Conservation (phyloP, 2,329 filamentous ascomycete species). For the Colletotrichum gloeosporioides region DNA sequence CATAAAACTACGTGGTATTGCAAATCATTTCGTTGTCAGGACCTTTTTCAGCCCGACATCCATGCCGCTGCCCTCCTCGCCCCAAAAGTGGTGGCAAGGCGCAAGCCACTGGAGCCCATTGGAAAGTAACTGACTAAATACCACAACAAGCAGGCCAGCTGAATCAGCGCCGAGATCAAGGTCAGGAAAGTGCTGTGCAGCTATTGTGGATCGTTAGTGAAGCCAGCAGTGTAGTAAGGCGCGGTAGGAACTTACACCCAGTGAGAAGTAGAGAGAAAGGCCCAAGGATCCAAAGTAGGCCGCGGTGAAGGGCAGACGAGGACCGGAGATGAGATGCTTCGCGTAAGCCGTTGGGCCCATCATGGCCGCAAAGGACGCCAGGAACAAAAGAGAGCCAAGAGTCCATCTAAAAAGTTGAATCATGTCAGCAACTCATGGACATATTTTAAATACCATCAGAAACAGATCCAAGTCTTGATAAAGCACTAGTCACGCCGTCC, state of each 20-base stretch:
- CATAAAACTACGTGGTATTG: neutral
- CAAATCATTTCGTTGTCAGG: too few relatives aligned
- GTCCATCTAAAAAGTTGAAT: slow-evolving; percentile 74
- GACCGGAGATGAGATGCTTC: slow-evolving; percentile 82
- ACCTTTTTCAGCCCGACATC: slow-evolving; percentile 73
- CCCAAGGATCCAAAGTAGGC: slow-evolving; percentile 94
- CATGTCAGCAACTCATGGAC: slow-evolving; percentile 29
- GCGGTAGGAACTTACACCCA: slow-evolving; percentile 73
- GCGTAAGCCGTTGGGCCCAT: slow-evolving; percentile 89
- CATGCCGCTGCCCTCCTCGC: slow-evolving; percentile 84
- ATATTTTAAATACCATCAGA: neutral
- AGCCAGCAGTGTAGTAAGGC: neutral
- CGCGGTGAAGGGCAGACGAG: slow-evolving; percentile 88
- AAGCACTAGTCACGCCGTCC: slow-evolving; percentile 5
- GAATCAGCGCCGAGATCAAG: slow-evolving; percentile 80
- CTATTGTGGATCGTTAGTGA: slow-evolving; percentile 50
- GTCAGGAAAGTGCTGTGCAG: slow-evolving; percentile 86
- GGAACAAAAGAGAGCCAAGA: slow-evolving; percentile 87
- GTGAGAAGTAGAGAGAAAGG: slow-evolving; percentile 88
- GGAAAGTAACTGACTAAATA: slow-evolving; percentile 98
- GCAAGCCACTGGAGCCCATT: slow-evolving; percentile 89
- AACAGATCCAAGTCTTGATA: neutral
- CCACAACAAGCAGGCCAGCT: slow-evolving; percentile 85
- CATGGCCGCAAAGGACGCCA: slow-evolving; percentile 90
- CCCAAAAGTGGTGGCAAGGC: slow-evolving; percentile 86